Base-by-base conservation (phyloP, 2,329 filamentous ascomycete genomes). In the Colletotrichum australisinense region DNA sequence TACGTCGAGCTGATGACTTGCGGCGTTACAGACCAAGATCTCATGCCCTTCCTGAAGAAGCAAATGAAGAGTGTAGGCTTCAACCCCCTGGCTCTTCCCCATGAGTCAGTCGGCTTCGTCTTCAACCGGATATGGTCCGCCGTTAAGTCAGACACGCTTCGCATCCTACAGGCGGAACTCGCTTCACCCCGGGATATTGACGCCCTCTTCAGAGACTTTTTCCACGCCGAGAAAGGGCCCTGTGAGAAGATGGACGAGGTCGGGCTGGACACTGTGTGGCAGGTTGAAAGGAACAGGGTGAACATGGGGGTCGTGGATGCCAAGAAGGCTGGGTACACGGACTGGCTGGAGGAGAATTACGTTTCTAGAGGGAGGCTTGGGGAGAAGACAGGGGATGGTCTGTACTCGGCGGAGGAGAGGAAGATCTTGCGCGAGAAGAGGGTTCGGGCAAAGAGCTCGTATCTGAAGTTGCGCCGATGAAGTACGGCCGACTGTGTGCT, bases 81-180 rank as follows among this genome's bases (percentile, higher is more conserved):
- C 38, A 75, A 57, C 32, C 81, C 81, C 1, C 76, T 80, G 11
- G 72, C 78, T 0, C 77, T 76, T 1, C 76, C 76, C 3, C 77
- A 78, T 60, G 80, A 82, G 60, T 80, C 78, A 6, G 77, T 75
- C 5, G 81, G 81, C 3, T 79, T 82, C 56, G 78, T 82, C 49
- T 80, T 82, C 73, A 81, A 83, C 72, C 77, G 81, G 8, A 77
- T 83, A 67, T 83, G 81, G 81, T 81, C 79, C 1, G 81, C 81
- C 6, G 73, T 80, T 73, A 83, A 82, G 77, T 78, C 80, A 5
- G 81, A 83, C 76, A 78, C 76, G n/a, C 68, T 82, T 26, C 76
- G 73, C 24, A 76, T 82, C 7, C 56, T 82, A 35, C 72, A 77
- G 12, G 80, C 82, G 64, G 80, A 78, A 3, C 79, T 82, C 0